These are phyloP conservation scores for Leccinum rimulosum DNA, from an alignment of 768 basidiomycete genomes.

Conservation along the genomic window DNA sequence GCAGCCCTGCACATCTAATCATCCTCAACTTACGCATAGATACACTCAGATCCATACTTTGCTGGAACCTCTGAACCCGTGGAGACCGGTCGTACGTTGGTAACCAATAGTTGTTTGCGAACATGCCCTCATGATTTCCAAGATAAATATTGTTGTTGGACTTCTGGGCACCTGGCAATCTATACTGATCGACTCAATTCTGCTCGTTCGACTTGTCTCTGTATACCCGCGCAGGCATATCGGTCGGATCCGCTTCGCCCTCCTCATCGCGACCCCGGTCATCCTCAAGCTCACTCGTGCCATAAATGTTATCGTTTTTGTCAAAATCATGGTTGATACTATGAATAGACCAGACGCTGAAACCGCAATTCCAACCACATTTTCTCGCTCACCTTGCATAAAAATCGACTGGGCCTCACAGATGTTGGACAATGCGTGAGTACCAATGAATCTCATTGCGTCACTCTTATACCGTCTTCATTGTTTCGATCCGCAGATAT, in stretches of 20 bases:
- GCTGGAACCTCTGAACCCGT: constrained; percentile 18
- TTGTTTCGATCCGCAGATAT: constrained; percentile 2
- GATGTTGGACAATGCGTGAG: constrained; percentile 28
- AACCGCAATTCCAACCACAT: constrained; percentile 3
- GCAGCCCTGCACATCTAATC: not conserved
- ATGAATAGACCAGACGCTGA: constrained; percentile 7
- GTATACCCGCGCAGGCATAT: constrained; percentile 18
- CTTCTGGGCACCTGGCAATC: constrained; percentile 22
- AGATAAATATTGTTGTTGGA: constrained; percentile 20
- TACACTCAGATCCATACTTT: constrained; percentile 23
- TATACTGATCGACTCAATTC: constrained; percentile 23
- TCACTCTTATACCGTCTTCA: not conserved
- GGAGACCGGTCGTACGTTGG: constrained; percentile 5
- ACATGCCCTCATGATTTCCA: not conserved
- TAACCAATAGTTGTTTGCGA: not conserved
- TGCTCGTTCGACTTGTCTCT: constrained; percentile 24
- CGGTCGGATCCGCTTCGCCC: constrained; percentile 5
- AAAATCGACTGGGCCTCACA: constrained; percentile 32
- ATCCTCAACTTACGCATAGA: not conserved
- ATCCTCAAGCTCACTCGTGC: constrained; percentile 22
- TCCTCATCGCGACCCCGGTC: constrained; percentile 15
- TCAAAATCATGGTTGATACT: constrained; percentile 8
- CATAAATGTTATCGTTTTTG: constrained; percentile 24
- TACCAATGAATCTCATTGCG: not conserved
- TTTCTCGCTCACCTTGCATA: constrained; percentile 21